These are phyloP conservation scores for Parasitella parasitica DNA, from an alignment of 371 early-diverging fungal species.

Conservation along the genomic window DNA sequence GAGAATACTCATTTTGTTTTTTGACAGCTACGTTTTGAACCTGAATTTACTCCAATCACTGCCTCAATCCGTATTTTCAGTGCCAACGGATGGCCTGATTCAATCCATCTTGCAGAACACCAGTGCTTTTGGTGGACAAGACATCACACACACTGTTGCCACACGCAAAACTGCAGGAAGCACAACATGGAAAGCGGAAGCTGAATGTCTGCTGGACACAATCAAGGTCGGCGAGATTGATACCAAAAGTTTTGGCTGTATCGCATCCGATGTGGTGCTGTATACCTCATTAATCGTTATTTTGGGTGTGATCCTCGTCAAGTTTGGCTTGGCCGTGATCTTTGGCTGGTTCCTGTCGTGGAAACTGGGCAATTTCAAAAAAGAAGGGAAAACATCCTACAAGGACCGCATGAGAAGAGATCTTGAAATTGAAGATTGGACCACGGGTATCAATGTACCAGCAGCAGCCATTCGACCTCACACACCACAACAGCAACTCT, in stretches of 20 bases:
- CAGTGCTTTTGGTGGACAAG: conserved; percentile 35
- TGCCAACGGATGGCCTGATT: conserved; percentile 39
- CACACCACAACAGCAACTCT: neutral
- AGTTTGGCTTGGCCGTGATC: conserved; percentile 71
- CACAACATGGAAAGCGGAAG: conserved; percentile 36
- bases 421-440: conserved; percentile 61
- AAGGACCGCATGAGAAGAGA: conserved; percentile 52
- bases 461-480: conserved; percentile 36
- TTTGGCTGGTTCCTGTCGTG: conserved; percentile 76
- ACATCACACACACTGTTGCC: conserved; percentile 38
- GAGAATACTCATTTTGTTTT: neutral
- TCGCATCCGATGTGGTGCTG: conserved; percentile 66
- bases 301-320: conserved; percentile 62
- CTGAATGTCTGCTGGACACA: conserved; percentile 62
- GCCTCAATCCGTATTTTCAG: conserved; percentile 24
- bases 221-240: conserved; percentile 81
- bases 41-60: conserved; percentile 39
- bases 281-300: conserved; percentile 57
- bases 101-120: conserved; percentile 21
- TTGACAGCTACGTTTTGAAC: conserved; percentile 45
- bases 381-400: conserved; percentile 28
- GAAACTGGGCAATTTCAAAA: conserved; percentile 46
- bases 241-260: conserved; percentile 67
- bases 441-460: conserved; percentile 46
- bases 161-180: conserved; percentile 10